Base-by-base conservation (phyloP, 1,284 basidiomycete species). In the Heterobasidion irregulare region DNA sequence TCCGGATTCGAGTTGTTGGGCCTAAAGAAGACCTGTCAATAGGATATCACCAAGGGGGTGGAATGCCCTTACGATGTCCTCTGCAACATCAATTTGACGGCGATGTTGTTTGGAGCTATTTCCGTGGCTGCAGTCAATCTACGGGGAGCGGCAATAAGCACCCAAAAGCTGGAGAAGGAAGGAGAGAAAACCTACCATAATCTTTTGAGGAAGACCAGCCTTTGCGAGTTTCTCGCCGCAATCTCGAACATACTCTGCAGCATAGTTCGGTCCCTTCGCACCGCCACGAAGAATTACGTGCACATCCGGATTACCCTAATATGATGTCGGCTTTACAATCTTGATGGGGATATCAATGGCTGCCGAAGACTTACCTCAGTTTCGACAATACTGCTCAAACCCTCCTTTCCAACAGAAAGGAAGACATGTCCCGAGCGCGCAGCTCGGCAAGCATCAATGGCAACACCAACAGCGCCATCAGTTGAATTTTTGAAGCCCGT, bases 91-190 rank as follows among this genome's bases (percentile, higher is more conserved):
- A 8, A 85, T 75, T 70, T 96, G 93, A 62, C 85, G 90, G 53
- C 78, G 72, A 71, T 94, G 88, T 68, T 95, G 87, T 70, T 95
- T 96, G 56, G 80, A 82, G 65, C 89, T 92, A 73, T 97, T 97
- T 57, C 94, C 94, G 66, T 94, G 96, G 63, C 92, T 95, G 80
- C 95, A 98, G 70, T 98, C 94, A 64, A 95, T 84, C 90, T 93
- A 56, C n/a, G 32, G 18, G 35, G 44, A 32, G 33, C 26, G 4
- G 26, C 26, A 26, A 26, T 26, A 6, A 26, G 52, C 49, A 55
- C 56, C 55, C 43, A 33, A 15, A 13, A 10, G 44, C 38, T 52
- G 13, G 18, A 36, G 33, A 19, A 51, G 12, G 16, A 44, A 56
- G 35, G 44, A 50, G 64, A 36, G 19, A 32, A 16, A 36, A 52